Base-by-base conservation (phyloP, 257 asterid genomes). In the Datura wrightii region DNA sequence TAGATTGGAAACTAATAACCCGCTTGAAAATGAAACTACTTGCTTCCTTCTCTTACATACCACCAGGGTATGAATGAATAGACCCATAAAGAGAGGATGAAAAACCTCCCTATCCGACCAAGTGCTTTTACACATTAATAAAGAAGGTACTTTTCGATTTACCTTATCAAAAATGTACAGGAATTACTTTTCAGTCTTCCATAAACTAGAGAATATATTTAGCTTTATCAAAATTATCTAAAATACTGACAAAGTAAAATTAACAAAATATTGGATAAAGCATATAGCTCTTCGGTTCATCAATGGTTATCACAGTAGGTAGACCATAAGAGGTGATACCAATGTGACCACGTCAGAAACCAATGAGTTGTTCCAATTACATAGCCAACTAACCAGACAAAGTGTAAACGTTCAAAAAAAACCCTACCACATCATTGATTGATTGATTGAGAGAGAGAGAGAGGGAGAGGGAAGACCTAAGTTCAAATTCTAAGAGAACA, bases 171-270 rank as follows among this genome's bases (percentile, higher is more conserved):
- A 44, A 44, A n/a, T 44, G 9, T 42, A 42, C 1, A 44, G 55
- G 44, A 71, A 71, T 42, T 71, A 71, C 56, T n/a, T 71, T 71
- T 14, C 56, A n/a, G 16, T 71, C 79, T n/a, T 44, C 7, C 81
- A 48, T 74, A 48, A 74, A 74, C 81, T 48, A 74, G 24, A 74
- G 46, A 48, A 42, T 48, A 48, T 48, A 74, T 74, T 48, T 46
- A 48, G 60, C 60, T 74, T 44, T 8, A 71, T n/a, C 44, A 74
- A 74, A 48, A 74, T 74, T 31, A 74, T 48, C 60, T 48, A 74
- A 46, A 74, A 74, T 50, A 74, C 81, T 24, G 24, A 74, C 42
- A 48, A 48, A 74, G 42, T 19, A 74, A 48, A 31, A 8, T 36
- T 66, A 24, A 74, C 60, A 11, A 19, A 24, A 48, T 24, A 74